A percentile compares a stretch with the other conserved stretches of the same genome.
phyloP scores from a whole-genome alignment of 768 basidiomycete genomes.

The Filobasidium wieringae region DNA sequence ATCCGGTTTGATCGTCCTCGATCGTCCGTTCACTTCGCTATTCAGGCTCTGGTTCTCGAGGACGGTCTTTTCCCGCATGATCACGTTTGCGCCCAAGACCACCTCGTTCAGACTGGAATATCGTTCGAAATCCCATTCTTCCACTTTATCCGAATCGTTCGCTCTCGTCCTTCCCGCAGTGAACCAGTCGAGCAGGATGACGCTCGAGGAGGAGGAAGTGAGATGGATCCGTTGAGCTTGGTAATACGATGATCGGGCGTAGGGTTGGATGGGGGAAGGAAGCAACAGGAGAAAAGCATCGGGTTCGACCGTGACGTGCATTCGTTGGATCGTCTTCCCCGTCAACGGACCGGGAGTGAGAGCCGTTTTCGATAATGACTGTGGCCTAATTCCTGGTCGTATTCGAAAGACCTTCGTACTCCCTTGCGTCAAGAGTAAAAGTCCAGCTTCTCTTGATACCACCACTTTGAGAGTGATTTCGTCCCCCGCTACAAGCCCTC shows the following conservation, averaged over 20 bases:
- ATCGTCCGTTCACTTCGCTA: neutral
- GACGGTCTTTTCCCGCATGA: slow-evolving; percentile 66
- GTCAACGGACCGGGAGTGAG: slow-evolving; percentile 3
- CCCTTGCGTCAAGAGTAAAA: slow-evolving; percentile 78
- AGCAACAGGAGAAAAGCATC: slow-evolving; percentile 60
- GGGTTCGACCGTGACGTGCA: slow-evolving; percentile 49
- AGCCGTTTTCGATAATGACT: slow-evolving; percentile 21
- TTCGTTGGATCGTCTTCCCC: slow-evolving; percentile 50
- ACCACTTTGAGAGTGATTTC: slow-evolving; percentile 52
- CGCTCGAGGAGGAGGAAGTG: slow-evolving; percentile 44
- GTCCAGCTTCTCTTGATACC: slow-evolving; percentile 48
- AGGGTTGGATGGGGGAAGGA: slow-evolving; percentile 89
- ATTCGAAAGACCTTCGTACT: slow-evolving; percentile 85
- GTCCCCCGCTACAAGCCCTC: slow-evolving; percentile 83
- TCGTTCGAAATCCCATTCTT: slow-evolving; percentile 77
- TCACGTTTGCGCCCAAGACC: slow-evolving; percentile 45
- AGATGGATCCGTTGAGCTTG: slow-evolving; percentile 73
- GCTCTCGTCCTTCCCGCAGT: slow-evolving; percentile 63
- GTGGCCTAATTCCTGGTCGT: slow-evolving; percentile 44
- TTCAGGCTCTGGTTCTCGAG: slow-evolving; percentile 47
- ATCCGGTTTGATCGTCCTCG: slow-evolving; percentile 25
- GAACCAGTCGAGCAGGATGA: slow-evolving; percentile 77
- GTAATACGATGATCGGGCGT: slow-evolving; percentile 65
- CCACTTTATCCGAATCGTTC: slow-evolving; percentile 29
- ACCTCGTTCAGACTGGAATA: slow-evolving; percentile 83